Conservation (phyloP, 495 filamentous ascomycete species). For the Corynascus novoguineensis region DNA sequence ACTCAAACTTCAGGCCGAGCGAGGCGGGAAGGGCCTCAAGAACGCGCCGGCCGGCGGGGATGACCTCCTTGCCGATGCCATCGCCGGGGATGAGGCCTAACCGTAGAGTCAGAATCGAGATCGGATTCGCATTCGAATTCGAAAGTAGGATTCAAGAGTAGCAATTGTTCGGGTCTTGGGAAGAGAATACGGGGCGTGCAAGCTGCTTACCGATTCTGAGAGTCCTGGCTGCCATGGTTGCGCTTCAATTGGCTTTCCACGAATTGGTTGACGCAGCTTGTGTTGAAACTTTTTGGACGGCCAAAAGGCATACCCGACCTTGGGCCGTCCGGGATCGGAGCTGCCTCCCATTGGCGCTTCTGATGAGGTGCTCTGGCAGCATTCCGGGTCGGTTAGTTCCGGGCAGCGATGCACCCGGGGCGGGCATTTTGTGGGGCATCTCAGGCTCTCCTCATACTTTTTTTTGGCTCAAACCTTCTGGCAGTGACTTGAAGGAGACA, state of each 20-base stretch:
- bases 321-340: constrained; percentile 5
- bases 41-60: constrained; percentile 84
- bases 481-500: too few species aligned
- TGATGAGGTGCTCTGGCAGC: not conserved
- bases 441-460: too few species aligned
- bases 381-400: too few species aligned
- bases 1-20: constrained; percentile 84
- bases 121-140: not conserved
- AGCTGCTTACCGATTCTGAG: constrained; percentile 54
- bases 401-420: too few species aligned
- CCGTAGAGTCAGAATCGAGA: constrained; percentile 8
- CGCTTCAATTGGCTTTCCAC: constrained; percentile 25
- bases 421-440: too few species aligned
- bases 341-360: not conserved
- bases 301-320: not conserved
- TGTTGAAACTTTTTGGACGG: constrained; percentile 2
- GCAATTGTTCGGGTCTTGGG: not conserved
- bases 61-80: constrained; percentile 97
- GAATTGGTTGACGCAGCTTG: not conserved
- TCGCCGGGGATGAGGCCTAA: constrained; percentile 98
- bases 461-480: too few species aligned
- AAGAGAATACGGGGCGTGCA: not conserved
- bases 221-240: constrained; percentile 50
- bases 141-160: not conserved
- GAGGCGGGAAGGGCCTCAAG: constrained; percentile 84